Conservation (phyloP, 2,329 filamentous ascomycete genomes). For the Colletotrichum sp. region DNA sequence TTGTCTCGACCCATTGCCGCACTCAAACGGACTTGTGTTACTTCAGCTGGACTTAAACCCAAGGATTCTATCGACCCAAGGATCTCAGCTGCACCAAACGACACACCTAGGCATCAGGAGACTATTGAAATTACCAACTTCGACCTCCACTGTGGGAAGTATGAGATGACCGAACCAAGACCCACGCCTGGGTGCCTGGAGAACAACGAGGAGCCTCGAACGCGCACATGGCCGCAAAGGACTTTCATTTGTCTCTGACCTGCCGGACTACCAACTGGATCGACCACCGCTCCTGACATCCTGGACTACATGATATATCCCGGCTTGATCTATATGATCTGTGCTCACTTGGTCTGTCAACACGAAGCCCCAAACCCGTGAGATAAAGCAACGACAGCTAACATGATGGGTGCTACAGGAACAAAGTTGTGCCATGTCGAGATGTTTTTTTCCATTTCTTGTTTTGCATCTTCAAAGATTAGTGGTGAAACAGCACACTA, state of each 20-base stretch:
- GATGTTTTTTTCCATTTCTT: constrained; percentile 32
- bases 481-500: constrained; percentile 62
- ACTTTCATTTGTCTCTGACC: background rate
- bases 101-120: background rate
- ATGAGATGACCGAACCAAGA: background rate
- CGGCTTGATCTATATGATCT: constrained; percentile 13
- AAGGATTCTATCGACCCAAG: background rate
- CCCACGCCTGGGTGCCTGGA: background rate
- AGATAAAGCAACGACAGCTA: constrained; percentile 32
- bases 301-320: background rate
- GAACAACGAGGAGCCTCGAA: background rate
- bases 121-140: background rate
- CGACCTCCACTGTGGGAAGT: background rate
- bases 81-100: background rate
- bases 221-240: background rate
- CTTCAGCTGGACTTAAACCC: background rate
- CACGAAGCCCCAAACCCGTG: constrained; percentile 21
- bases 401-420: constrained; percentile 42
- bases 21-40: background rate
- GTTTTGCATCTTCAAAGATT: constrained; percentile 30
- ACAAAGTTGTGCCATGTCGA: constrained; percentile 62
- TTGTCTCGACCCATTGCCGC: background rate
- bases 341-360: constrained; percentile 40
- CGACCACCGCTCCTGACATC: background rate
- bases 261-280: background rate